A percentile compares a stretch with the other conserved stretches of the same genome.
Evolutionary conservation across 371 early-diverging fungal species (phyloP).

Genomic region (Syncephalis plumigaleata): DNA sequence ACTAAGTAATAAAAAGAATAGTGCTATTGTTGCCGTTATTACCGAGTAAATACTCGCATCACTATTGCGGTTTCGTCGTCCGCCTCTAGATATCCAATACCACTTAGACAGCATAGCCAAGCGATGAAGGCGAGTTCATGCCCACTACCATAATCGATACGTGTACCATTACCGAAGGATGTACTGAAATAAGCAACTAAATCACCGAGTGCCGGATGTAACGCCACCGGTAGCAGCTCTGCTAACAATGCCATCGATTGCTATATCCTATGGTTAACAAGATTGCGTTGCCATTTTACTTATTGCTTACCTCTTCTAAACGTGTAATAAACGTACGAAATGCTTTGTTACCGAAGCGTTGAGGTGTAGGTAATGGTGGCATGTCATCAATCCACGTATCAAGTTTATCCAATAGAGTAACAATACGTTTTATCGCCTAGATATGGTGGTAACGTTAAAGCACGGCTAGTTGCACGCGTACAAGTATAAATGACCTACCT

Average conservation of each 20-base stretch:
- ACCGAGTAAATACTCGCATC: constrained; percentile 45
- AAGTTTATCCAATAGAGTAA: constrained; percentile 40
- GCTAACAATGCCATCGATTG: constrained; percentile 13
- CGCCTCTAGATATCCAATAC: constrained; percentile 33
- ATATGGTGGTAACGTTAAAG: not conserved
- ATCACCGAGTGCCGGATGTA: constrained; percentile 40
- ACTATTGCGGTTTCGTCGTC: constrained; percentile 56
- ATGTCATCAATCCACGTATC: constrained; percentile 53
- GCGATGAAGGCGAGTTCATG: constrained; percentile 95
- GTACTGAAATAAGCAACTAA: constrained; percentile 57
- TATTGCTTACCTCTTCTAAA: constrained; percentile 26
- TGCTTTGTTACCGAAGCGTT: constrained; percentile 64
- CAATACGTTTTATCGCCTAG: constrained; percentile 29
- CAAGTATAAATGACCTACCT: constrained; percentile 12
- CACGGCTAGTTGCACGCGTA: no score
- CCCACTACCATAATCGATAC: constrained; percentile 99
- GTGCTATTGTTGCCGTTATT: no score
- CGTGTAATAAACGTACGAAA: constrained; percentile 43
- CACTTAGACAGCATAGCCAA: constrained; percentile 62
- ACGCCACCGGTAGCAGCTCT: constrained; percentile 14
- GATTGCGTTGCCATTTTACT: constrained; percentile 1
- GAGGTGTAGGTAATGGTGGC: constrained; percentile 51
- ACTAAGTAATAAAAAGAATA: not conserved
- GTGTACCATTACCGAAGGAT: constrained; percentile 81
- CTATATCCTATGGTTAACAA: not conserved